Conservation (phyloP, 208 protist species). For the Leishmania tarentolae region DNA sequence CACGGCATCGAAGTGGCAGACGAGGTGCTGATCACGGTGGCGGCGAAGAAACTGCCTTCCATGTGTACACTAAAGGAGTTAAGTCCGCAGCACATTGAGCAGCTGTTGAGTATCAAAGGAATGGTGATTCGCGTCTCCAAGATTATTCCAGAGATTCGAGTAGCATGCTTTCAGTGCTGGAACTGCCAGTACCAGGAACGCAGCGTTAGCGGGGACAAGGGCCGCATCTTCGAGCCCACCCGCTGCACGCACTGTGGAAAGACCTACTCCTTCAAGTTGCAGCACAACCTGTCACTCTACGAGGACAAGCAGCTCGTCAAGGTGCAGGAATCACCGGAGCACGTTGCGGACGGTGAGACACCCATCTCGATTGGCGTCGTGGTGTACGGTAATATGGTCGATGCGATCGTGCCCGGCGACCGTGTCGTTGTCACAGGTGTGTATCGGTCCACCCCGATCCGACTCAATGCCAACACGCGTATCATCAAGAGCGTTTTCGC, state of each 20-base stretch:
- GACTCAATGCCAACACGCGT: conserved; percentile 94
- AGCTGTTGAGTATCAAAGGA: conserved; percentile 84
- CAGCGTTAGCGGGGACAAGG: conserved; percentile 84
- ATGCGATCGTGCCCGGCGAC: conserved; percentile 96
- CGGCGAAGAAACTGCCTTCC: conserved; percentile 63
- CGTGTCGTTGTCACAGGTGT: conserved; percentile 98
- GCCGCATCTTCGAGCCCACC: conserved; percentile 96
- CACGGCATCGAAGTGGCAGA: conserved; percentile 54
- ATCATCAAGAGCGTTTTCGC: conserved; percentile 95
- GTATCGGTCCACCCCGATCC: conserved; percentile 93
- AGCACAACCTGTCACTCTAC: conserved; percentile 96
- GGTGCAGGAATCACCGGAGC: conserved; percentile 98
- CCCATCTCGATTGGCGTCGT: conserved; percentile 97
- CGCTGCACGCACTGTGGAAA: conserved; percentile 92
- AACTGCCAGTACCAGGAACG: conserved; percentile 88
- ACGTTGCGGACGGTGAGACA: conserved; percentile 99
- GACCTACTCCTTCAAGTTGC: conserved; percentile 87
- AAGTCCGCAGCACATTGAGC: conserved; percentile 78
- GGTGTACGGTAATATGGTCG: conserved; percentile 96
- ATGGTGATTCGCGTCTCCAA: conserved; percentile 94
- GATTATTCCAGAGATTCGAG: conserved; percentile 91
- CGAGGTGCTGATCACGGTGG: conserved; percentile 64
- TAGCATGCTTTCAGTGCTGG: conserved; percentile 96
- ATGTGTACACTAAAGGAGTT: conserved; percentile 75
- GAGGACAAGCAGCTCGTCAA: conserved; percentile 97